Evolutionary conservation across 352 stramenopile species (phyloP).

Genomic region (Phytophthora constricta): DNA sequence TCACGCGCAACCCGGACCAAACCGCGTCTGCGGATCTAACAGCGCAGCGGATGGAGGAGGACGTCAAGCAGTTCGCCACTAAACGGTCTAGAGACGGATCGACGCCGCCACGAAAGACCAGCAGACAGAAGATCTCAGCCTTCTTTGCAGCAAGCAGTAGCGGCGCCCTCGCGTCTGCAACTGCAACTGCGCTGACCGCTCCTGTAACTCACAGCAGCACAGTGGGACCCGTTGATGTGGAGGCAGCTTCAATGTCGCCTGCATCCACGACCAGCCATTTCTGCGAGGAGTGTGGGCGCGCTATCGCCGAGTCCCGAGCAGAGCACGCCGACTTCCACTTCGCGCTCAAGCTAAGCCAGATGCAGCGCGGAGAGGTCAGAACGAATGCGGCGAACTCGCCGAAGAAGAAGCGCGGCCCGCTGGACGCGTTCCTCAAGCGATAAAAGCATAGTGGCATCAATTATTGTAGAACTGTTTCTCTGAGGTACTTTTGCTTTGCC

Average conservation of each 20-base stretch:
- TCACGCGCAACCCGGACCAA: slow-evolving; percentile 41
- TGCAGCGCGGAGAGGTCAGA: slow-evolving; percentile 28
- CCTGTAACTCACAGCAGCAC: not conserved
- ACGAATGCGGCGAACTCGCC: slow-evolving; percentile 2
- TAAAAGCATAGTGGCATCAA: slow-evolving; percentile 3
- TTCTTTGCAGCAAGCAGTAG: slow-evolving; percentile 47
- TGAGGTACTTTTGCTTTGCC: too few species aligned
- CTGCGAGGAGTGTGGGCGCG: slow-evolving; percentile 48
- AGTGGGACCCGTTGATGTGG: slow-evolving; percentile 1
- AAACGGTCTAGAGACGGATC: slow-evolving; percentile 24
- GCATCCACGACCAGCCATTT: slow-evolving; percentile 25
- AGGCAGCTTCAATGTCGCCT: slow-evolving; percentile 31
- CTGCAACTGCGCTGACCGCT: not conserved
- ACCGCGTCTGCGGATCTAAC: slow-evolving; percentile 6
- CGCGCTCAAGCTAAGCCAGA: slow-evolving; percentile 50
- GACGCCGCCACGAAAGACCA: slow-evolving; percentile 18
- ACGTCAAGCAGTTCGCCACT: slow-evolving; percentile 28
- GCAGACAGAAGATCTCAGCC: slow-evolving; percentile 62
- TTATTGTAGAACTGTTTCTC: too few species aligned
- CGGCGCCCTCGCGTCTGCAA: too few species aligned
- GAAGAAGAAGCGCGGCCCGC: slow-evolving; percentile 42
- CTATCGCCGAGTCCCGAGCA: slow-evolving; percentile 37
- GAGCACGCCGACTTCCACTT: slow-evolving; percentile 74
- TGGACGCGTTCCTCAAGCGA: slow-evolving; percentile 55
- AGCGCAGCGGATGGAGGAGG: slow-evolving; percentile 31